Evolutionary conservation across 208 protist species (phyloP).

Genomic region (Blastocrithidia nonstop): DNA sequence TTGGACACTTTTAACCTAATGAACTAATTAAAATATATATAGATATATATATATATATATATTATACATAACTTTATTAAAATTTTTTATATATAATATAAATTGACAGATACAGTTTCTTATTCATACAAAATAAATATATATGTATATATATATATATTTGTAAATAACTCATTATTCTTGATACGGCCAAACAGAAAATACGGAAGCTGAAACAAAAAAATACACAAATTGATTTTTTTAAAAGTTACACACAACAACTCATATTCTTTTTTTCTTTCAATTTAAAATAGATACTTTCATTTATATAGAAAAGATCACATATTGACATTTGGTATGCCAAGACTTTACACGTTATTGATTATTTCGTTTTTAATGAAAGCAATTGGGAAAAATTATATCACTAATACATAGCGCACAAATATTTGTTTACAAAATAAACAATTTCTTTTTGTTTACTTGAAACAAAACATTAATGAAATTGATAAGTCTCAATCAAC

Average conservation of each 20-base stretch:
- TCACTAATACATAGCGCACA: too few relatives aligned
- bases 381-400: too few relatives aligned
- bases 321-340: not conserved
- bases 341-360: conserved; percentile 4
- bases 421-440: too few relatives aligned
- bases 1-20: not conserved
- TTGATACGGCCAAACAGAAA: conserved; percentile 9
- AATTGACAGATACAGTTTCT: not conserved
- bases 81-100: not conserved
- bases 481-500: too few relatives aligned
- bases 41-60: not conserved
- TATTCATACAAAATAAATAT: conserved; percentile 3
- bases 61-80: conserved; percentile 1
- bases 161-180: not conserved
- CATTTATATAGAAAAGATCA: not conserved
- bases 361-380: too few relatives aligned
- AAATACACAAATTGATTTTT: too few relatives aligned
- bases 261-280: too few relatives aligned
- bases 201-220: too few relatives aligned
- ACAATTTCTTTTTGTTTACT: too few relatives aligned
- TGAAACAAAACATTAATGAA: too few relatives aligned
- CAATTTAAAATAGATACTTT: too few relatives aligned
- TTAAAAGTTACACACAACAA: too few relatives aligned
- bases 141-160: not conserved
- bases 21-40: not conserved